Evolutionary conservation across 306 rosid species (phyloP), one percentile per base, ranked within the genome.

Genomic region (Begonia peltatifolia): DNA sequence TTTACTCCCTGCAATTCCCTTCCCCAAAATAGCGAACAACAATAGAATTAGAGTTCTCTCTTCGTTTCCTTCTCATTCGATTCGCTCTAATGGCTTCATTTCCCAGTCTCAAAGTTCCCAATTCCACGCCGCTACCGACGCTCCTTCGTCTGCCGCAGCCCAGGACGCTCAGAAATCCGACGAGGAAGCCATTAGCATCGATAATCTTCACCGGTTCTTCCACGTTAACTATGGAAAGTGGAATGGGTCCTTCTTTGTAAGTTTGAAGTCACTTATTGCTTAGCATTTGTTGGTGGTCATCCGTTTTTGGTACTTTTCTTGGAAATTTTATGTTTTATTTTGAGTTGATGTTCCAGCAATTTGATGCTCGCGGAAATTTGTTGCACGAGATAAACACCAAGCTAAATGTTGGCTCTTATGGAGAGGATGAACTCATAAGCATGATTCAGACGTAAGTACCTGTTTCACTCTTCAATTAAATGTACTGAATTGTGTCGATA

Each of bases 351-450:
- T 30, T 30, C 11, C 61, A 90, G 97, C 95, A 90, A 90, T 90
- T 80, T 76, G 97, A 90, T 68, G 71, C 82, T 57, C 43, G 23
- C 18, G 95, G 97, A 68, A 86, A 78, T 25, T 49, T 90, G 58
- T 59, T 85, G 80, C 95, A 90, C 65, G 70, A 64, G 72, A 52
- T 90, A 47, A 69, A 46, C 60, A 90, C 95, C 41, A 90, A 79
- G 82, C 94, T 90, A 65, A 70, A 94, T 1, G 94, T 54, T 14
- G 82, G 86, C 76, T 78, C 99, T 56, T 90, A 90, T 60, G 99
- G 99, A 6, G 99, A 90, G 58, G 86, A 75, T 73, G 88, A 90
- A 66, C 95, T 90, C 69, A 68, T 81, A 63, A 90, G 94, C 68
- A 94, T 90, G 68, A 83, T 86, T 71, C 99, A 90, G 74, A 78